Evolutionary conservation across 2,329 filamentous ascomycete genomes (phyloP).

Genomic region (Paracamarosporium sp.): DNA sequence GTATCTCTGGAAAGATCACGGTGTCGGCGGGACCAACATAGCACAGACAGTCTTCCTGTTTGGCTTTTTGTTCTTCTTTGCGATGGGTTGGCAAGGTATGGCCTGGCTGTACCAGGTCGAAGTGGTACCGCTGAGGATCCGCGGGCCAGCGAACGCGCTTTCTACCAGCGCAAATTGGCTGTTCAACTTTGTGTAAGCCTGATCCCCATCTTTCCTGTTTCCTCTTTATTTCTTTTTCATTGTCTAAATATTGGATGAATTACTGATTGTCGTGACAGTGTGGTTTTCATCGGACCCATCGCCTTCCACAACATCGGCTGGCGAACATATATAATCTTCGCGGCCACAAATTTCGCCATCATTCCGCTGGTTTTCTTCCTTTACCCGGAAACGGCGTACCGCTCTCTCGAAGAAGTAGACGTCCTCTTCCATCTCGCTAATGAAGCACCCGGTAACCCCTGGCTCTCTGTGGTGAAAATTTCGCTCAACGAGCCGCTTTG

Average conservation of each 20-base stretch:
- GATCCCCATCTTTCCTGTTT: not conserved
- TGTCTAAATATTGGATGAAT: too few relatives aligned
- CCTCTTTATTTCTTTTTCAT: not conserved
- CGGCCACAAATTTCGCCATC: constrained; percentile 58
- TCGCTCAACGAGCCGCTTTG: constrained; percentile 60
- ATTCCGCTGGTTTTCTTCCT: constrained; percentile 64
- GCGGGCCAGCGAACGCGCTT: constrained; percentile 83
- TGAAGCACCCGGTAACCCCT: constrained; percentile 57
- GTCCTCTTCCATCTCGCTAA: constrained; percentile 64
- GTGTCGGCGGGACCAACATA: constrained; percentile 34
- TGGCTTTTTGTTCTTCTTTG: constrained; percentile 92
- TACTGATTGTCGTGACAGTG: constrained; percentile 49
- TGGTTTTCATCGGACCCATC: constrained; percentile 70
- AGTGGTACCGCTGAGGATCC: constrained; percentile 86
- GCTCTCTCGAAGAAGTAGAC: constrained; percentile 70
- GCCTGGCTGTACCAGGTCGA: constrained; percentile 73
- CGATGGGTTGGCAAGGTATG: constrained; percentile 77
- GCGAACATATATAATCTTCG: constrained; percentile 66
- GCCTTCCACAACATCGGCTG: constrained; percentile 63
- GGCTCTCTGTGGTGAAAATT: constrained; percentile 55
- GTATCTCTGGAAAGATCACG: constrained; percentile 30
- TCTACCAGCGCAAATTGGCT: constrained; percentile 93
- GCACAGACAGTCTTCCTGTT: constrained; percentile 73
- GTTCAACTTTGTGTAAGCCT: constrained; percentile 56
- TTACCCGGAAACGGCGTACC: constrained; percentile 66